A percentile compares a stretch with the other conserved stretches of the same genome.
phyloP scores from a whole-genome alignment of 345 rosid species.

The Microcos paniculata region DNA sequence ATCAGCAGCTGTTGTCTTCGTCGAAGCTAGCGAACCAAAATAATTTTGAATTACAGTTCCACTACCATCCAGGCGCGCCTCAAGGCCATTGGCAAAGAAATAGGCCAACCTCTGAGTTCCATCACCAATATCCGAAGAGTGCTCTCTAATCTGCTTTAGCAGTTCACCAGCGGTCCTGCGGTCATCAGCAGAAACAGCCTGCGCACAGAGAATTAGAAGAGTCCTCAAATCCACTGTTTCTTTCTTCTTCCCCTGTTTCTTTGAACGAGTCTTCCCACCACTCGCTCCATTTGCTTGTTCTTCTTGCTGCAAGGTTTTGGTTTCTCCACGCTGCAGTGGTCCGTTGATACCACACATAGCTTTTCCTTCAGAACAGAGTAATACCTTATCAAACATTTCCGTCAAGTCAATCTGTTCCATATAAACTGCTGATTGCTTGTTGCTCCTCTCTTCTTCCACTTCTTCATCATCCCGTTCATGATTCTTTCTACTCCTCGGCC shows the following conservation, averaged over 20 bases:
- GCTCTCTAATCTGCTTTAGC: conserved; percentile 72
- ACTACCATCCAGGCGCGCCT: conserved; percentile 62
- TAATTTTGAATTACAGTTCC: conserved; percentile 39
- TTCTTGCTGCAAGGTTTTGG: conserved; percentile 21
- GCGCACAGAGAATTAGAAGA: conserved; percentile 71
- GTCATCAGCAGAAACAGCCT: conserved; percentile 63
- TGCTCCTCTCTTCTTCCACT: conserved; percentile 57
- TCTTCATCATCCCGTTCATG: conserved; percentile 47
- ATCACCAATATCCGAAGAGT: conserved; percentile 66
- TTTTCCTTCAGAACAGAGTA: conserved; percentile 37
- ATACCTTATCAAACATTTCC: conserved; percentile 71
- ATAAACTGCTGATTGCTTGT: conserved; percentile 53
- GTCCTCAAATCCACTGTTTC: conserved; percentile 70
- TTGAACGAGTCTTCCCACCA: conserved; percentile 40
- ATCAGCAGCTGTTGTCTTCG: conserved; percentile 58
- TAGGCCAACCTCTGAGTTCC: conserved; percentile 80
- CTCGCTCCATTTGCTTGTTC: conserved; percentile 30
- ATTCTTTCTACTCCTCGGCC: conserved; percentile 50
- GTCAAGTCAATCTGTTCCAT: conserved; percentile 55
- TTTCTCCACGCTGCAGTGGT: conserved; percentile 16
- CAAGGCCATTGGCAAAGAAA: conserved; percentile 80
- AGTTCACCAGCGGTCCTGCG: conserved; percentile 65
- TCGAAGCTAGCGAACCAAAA: conserved; percentile 28
- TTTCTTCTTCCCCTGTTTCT: conserved; percentile 38
- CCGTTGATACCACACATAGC: not conserved